phyloP scores from a whole-genome alignment of 495 filamentous ascomycete genomes.

The Rostrohypoxylon terebratum region DNA sequence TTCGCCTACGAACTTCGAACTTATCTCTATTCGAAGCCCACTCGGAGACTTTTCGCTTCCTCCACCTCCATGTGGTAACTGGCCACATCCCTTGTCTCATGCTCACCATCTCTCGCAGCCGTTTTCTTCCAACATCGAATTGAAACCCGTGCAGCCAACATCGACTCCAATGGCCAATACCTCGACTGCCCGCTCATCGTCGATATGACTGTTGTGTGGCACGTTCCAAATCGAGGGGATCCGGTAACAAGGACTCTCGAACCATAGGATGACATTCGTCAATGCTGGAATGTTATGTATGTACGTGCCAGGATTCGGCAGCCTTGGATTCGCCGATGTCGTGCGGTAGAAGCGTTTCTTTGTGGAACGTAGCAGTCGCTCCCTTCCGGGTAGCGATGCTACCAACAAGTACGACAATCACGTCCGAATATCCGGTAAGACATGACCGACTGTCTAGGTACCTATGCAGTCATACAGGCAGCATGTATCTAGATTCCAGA shows the following conservation, averaged over 20 bases:
- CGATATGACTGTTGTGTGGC: neutral
- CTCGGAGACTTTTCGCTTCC: neutral
- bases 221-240: neutral
- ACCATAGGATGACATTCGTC: neutral
- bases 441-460: neutral
- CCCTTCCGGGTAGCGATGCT: neutral
- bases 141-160: neutral
- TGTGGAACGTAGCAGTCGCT: neutral
- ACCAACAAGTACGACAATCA: neutral
- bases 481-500: too few relatives aligned
- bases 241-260: neutral
- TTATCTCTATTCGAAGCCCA: neutral
- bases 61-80: constrained; percentile 3
- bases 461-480: too few relatives aligned
- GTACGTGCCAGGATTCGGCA: neutral
- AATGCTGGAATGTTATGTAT: neutral
- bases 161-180: neutral
- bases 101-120: neutral
- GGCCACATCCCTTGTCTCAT: neutral
- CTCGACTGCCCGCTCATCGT: neutral
- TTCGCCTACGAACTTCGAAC: neutral
- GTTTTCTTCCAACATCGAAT: neutral
- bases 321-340: neutral
- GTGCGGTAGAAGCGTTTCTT: neutral
- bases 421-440: constrained; percentile 1